A percentile compares a stretch with the other conserved stretches of the same genome.
These are phyloP conservation scores for Phoma sp. DNA, from an alignment of 2,329 filamentous ascomycete species.

Conservation along the genomic window DNA sequence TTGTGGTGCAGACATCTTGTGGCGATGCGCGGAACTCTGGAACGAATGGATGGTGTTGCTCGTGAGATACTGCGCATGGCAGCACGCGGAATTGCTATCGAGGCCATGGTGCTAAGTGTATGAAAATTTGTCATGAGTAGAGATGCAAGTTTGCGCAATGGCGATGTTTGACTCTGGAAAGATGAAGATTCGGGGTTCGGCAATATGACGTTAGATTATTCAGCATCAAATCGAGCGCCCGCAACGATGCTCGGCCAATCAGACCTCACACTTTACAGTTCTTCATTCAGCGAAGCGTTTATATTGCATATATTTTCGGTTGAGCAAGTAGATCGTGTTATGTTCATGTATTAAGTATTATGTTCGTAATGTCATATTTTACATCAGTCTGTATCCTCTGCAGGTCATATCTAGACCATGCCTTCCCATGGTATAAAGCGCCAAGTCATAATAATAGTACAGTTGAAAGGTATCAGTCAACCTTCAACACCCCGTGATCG, in stretches of 20 bases:
- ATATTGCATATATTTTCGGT: too few relatives aligned
- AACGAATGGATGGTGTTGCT: constrained; percentile 29
- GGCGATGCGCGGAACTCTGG: constrained; percentile 35
- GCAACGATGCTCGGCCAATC: neutral
- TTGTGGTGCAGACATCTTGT: constrained; percentile 47
- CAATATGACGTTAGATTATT: constrained; percentile 38
- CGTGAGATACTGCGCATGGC: constrained; percentile 40
- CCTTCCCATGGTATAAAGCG: constrained; percentile 18
- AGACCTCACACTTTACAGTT: neutral
- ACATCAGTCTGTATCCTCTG: constrained; percentile 2
- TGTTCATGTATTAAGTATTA: constrained; percentile 17
- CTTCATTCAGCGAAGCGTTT: too few relatives aligned
- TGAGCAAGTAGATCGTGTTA: too few relatives aligned
- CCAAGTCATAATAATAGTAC: constrained; percentile 15
- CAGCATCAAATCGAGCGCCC: constrained; percentile 17
- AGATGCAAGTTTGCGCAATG: constrained; percentile 18
- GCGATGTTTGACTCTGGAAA: constrained; percentile 15
- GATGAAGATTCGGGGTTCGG: constrained; percentile 16
- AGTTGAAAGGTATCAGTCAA: constrained; percentile 6
- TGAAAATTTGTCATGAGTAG: neutral
- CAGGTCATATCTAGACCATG: neutral
- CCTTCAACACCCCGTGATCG: neutral
- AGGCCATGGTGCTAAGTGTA: constrained; percentile 34
- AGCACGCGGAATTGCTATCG: constrained; percentile 35
- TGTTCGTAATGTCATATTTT: constrained; percentile 19